Evolutionary conservation across 179 eudicot genomes (phyloP), one percentile per base, ranked within the genome.

Genomic region (Nepenthes alata): DNA sequence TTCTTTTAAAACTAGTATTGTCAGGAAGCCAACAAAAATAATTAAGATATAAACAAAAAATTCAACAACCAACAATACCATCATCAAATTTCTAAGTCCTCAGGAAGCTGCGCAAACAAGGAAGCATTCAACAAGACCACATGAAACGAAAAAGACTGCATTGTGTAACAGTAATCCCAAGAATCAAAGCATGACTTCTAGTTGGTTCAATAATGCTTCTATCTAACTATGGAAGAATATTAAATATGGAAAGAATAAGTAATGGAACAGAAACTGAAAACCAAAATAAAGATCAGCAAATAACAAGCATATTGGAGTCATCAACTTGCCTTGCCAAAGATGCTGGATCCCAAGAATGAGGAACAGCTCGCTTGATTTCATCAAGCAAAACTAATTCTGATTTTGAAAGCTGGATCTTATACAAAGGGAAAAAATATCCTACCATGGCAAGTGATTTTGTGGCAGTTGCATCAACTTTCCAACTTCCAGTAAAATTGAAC

Each of bases 401-500:
- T 47, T 75, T 83, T 54, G 82, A 72, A 35, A 93, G 72, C 60
- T 74, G 60, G 55, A 93, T 83, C 63, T 13, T 79, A 67, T 70
- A 85, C 61, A 93, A 72, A 37, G 97, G 86, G 56, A 90, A 79
- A 60, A 80, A 69, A 69, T 74, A 75, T 53, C 99, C 99, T 66
- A 76, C 74, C 96, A 90, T 85, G 39, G 94, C 97, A 61, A 93
- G 97, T 58, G 97, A 87, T 74, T 93, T 93, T 52, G 99, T 87
- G 55, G 87, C 76, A 11, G 85, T 91, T 59, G 89, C 94, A 75
- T 93, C 99, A 53, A 80, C 80, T 78, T 81, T 94, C 97, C 87
- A 75, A 58, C 72, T 85, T n/a, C 97, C 97, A 63, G 87, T 93
- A 74, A 89, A 90, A 81, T 93, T 93, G 75, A 93, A 93, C 99